phyloP scores from a whole-genome alignment of 768 basidiomycete genomes.

The Russula griseocarnosa region DNA sequence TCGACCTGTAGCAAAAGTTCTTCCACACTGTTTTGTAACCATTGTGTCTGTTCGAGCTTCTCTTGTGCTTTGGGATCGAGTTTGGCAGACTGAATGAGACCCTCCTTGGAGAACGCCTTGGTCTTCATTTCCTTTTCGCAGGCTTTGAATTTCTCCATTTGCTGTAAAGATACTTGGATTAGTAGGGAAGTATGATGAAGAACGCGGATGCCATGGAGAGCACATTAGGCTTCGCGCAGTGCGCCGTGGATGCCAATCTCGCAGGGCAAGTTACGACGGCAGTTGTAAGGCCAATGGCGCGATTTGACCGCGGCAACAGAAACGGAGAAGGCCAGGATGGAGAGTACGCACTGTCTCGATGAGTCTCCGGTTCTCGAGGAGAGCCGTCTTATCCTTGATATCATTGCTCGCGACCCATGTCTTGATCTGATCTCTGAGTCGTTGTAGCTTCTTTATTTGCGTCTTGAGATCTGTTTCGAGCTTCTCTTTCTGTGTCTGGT shows the following conservation, averaged over 20 bases:
- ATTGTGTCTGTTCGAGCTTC: slow-evolving; percentile 82
- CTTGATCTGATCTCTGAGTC: slow-evolving; percentile 82
- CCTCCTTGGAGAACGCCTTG: slow-evolving; percentile 99
- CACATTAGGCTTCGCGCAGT: slow-evolving; percentile 1
- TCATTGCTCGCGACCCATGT: slow-evolving; percentile 97
- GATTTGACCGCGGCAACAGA: not conserved
- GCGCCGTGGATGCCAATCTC: not conserved
- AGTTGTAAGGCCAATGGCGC: not conserved
- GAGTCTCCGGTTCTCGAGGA: slow-evolving; percentile 89
- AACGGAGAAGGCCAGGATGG: slow-evolving; percentile 5
- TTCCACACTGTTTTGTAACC: slow-evolving; percentile 87
- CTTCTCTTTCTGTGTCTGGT: slow-evolving; percentile 98
- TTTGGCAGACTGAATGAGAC: slow-evolving; percentile 87
- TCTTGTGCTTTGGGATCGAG: slow-evolving; percentile 97
- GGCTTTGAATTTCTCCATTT: slow-evolving; percentile 99
- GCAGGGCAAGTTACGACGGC: not conserved
- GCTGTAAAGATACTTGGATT: slow-evolving; percentile 49
- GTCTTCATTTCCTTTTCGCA: slow-evolving; percentile 99
- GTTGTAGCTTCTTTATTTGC: slow-evolving; percentile 94
- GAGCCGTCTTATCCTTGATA: slow-evolving; percentile 94
- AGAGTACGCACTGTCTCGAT: slow-evolving; percentile 84
- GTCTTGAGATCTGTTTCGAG: slow-evolving; percentile 93
- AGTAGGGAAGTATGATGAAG: slow-evolving; percentile 18
- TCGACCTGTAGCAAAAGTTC: slow-evolving; percentile 92
- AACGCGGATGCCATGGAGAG: not conserved